Evolutionary conservation across 2,329 filamentous ascomycete genomes (phyloP), one percentile per base, ranked within the genome.

Genomic region (Thelonectria rubi): DNA sequence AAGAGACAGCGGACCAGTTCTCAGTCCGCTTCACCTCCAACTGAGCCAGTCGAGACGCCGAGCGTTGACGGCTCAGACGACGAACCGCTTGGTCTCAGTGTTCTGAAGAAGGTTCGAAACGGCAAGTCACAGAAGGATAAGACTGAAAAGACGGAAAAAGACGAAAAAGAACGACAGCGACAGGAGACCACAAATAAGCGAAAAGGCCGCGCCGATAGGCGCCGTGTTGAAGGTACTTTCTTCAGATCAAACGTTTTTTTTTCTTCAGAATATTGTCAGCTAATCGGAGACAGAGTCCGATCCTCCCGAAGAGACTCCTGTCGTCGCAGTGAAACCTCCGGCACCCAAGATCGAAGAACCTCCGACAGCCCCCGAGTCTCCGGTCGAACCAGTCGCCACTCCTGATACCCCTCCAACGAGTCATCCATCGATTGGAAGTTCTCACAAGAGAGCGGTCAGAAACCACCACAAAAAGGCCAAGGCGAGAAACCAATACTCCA

Each of bases 1-100:
- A 98, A 98, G 80, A 86, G 94, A 67, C 93, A 93, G 75, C 88
- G 94, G 55, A 97, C 94, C 24, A 85, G 84, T 62, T 96, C 93
- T 2, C 88, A 88, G 48, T 93, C 92, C 3, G 84, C 85, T 26
- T 88, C 90, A 1, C 86, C 88, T 63, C 70, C 82, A 12, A 49
- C 65, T 3, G 73, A 76, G 64, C 73, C 81, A 56, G 79, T 79
- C 56, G 81, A 88, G 81, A 74, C 73, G 79, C 50, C 78, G 76
- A 70, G 80, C 78, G 49, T 79, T 78, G 84, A 89, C 58, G 90
- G 91, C 43, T 93, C 91, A 0, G 92, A 93, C 58, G 92, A 95
- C 59, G 91, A 89, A 43, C 76, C 79, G 2, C 81, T 77, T 64
- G 75, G 77, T 47, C 79, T 84, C 39, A 84, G 83, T 75, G 80